phyloP scores from a whole-genome alignment of 805 yeast species.

The Ogataea wickerhamii region DNA sequence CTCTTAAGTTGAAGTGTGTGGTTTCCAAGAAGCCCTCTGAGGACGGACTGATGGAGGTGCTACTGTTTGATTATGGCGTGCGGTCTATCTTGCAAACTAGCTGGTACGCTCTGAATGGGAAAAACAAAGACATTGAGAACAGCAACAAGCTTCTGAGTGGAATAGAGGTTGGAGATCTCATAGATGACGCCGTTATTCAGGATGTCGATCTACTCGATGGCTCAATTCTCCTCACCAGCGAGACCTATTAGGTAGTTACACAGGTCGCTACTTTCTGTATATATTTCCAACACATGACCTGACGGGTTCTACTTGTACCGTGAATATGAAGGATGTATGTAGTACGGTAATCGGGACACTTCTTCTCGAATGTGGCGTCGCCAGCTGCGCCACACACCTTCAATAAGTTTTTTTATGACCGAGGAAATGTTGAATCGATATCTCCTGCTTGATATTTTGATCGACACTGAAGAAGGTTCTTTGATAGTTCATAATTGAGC shows the following conservation, averaged over 20 bases:
- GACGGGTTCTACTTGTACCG: no score
- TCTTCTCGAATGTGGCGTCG: no score
- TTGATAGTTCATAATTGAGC: no score
- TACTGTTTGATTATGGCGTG: slow-evolving; percentile 32
- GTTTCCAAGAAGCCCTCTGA: slow-evolving; percentile 41
- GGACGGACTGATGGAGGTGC: slow-evolving; percentile 32
- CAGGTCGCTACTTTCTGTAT: no score
- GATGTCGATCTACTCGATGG: slow-evolving; percentile 45
- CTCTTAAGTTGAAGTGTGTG: slow-evolving; percentile 39
- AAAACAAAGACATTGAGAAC: slow-evolving; percentile 13
- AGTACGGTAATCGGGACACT: no score
- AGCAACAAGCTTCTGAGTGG: slow-evolving; percentile 21
- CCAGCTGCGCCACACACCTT: no score
- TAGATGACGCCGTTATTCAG: slow-evolving; percentile 37
- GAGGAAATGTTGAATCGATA: no score
- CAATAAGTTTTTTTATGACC: no score
- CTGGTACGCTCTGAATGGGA: slow-evolving; percentile 25
- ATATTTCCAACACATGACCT: no score
- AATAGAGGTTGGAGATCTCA: slow-evolving; percentile 42
- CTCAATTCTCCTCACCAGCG: slow-evolving; percentile 31
- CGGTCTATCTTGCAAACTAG: slow-evolving; percentile 26
- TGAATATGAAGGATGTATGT: no score
- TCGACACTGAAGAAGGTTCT: no score
- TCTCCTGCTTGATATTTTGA: no score
- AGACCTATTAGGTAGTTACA: slow-evolving; percentile 9